Conservation (phyloP, 2,329 filamentous ascomycete genomes). For the Claviceps sp. region DNA sequence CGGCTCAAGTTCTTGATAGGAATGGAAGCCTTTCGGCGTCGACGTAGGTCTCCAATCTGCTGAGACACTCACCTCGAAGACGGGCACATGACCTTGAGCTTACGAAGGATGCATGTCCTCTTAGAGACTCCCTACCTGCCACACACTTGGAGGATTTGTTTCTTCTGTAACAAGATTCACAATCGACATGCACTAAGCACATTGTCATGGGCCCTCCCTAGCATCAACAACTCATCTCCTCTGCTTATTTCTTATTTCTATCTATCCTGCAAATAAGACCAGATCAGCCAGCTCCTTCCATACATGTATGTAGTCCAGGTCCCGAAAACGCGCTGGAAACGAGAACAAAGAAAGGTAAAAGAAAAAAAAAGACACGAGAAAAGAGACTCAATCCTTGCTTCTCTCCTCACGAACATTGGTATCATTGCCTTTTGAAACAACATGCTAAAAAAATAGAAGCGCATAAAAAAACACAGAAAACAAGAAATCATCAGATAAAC, state of each 20-base stretch:
- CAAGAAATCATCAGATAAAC: not conserved
- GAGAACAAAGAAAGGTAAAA: not conserved
- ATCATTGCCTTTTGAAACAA: not conserved
- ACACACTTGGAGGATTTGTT: not conserved
- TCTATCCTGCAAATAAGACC: not conserved
- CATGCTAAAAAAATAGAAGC: not conserved
- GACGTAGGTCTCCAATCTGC: too few species aligned
- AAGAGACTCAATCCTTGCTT: not conserved
- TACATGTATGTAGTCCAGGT: not conserved
- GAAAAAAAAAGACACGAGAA: not conserved
- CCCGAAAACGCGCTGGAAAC: not conserved
- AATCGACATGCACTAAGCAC: not conserved
- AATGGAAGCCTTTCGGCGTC: too few species aligned
- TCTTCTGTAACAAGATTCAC: not conserved
- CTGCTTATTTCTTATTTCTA: not conserved
- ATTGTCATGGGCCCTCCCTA: not conserved
- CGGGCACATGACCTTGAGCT: too few species aligned
- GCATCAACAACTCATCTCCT: not conserved
- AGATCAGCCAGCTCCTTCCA: not conserved
- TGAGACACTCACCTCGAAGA: too few species aligned
- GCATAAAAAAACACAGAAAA: not conserved
- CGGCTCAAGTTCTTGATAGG: too few species aligned
- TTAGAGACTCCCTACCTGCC: too few species aligned
- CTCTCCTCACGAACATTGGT: not conserved
- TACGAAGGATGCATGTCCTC: too few species aligned